phyloP scores from a whole-genome alignment of 148 eudicot genomes.

The Fagopyrum esculentum region DNA sequence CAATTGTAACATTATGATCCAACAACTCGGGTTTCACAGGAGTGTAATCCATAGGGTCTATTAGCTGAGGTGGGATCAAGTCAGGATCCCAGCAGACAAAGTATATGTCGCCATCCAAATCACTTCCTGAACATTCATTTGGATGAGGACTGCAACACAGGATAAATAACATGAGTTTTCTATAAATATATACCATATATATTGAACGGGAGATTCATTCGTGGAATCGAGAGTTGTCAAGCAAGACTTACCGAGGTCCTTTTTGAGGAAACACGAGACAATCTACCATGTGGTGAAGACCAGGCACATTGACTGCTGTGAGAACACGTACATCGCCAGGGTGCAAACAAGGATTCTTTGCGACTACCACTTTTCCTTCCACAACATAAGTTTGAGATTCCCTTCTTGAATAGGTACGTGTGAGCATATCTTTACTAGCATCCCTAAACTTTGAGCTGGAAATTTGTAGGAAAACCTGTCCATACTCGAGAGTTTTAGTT shows the following conservation, averaged over 20 bases:
- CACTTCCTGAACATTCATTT: conserved; percentile 95
- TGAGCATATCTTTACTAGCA: conserved; percentile 23
- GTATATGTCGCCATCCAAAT: conserved; percentile 91
- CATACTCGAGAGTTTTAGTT: conserved; percentile 52
- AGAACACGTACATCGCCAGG: conserved; percentile 74
- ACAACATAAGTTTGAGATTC: conserved; percentile 15
- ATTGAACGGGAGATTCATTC: not conserved
- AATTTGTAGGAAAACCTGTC: conserved; percentile 69
- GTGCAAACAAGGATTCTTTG: conserved; percentile 77
- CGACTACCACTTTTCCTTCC: conserved; percentile 51
- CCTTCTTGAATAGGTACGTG: not conserved
- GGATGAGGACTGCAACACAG: conserved; percentile 66
- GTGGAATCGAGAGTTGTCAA: not conserved
- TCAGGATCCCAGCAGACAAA: conserved; percentile 85
- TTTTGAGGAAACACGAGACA: conserved; percentile 75
- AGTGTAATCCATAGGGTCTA: conserved; percentile 61
- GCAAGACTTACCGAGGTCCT: conserved; percentile 23
- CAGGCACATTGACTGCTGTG: conserved; percentile 49
- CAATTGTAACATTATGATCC: conserved; percentile 70
- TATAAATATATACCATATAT: no score
- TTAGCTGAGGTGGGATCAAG: conserved; percentile 53
- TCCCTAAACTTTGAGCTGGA: conserved; percentile 35
- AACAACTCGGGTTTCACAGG: conserved; percentile 30
- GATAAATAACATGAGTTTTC: not conserved
- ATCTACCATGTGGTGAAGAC: conserved; percentile 65